Base-by-base conservation (phyloP, 2,329 filamentous ascomycete species). In the Keithomyces neogunnii region DNA sequence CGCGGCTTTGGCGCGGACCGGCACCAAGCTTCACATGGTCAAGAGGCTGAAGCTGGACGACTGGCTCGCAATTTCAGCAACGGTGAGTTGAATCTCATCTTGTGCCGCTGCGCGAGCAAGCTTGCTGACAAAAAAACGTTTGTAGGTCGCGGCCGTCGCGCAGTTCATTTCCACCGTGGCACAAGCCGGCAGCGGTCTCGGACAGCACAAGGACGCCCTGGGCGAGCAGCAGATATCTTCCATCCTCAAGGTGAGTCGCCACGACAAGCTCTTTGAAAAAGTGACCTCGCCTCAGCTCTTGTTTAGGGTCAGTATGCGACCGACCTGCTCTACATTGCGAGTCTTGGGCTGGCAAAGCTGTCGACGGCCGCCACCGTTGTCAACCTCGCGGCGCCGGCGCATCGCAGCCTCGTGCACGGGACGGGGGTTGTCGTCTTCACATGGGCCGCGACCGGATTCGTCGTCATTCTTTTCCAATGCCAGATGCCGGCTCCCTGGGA, bases 11-110 rank as follows among this genome's bases (percentile, higher is more conserved):
- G 62, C 62, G 4, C 57, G 62, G 5, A 50, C 50, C 0, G 60
- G 61, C 3, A 64, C 62, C 2, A 65, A 64, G 43, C 38, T 65
- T 19, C 50, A 63, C 48, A 64, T 63, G 62, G 57, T 61, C 49
- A 63, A 64, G 45, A 53, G 44, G 7, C 39, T 65, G 31, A 62
- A 50, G n/a, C 8, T 55, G 2, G 62, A 65, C 36, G 62, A 65
- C 31, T 40, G 57, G 5, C 53, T 63, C 1, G 58, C 56, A 4
- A 53, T 64, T 49, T 45, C 55, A 7, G 59, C 62, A 33, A 57
- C 58, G 47, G 62, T 64, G 53, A 54, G 59, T 43, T 9, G 29
- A 13, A 32, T 32, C 19, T 6, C n/a, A 10, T 33, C 33, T 2
- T 4, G 32, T 54, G 32, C 45, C 26, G 5, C 19, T 6, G 5